Conservation (phyloP, 805 yeast species). For the Candida endomychidarum region DNA sequence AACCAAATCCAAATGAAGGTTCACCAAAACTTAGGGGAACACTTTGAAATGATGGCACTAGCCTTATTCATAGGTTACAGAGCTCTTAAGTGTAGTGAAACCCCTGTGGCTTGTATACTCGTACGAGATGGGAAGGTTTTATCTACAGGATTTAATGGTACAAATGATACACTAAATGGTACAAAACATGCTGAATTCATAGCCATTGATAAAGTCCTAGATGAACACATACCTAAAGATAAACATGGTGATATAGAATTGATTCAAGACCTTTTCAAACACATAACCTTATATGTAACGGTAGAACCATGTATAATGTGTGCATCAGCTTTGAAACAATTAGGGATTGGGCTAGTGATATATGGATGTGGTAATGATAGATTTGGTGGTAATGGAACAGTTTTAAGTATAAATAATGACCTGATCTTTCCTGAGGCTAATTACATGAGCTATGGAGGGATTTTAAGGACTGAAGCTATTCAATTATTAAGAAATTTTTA, state of each 20-base stretch:
- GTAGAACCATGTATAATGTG: slow-evolving; percentile 99
- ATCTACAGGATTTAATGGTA: slow-evolving; percentile 80
- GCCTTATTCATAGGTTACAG: slow-evolving; percentile 39
- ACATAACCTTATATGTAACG: slow-evolving; percentile 79
- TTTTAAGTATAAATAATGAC: slow-evolving; percentile 48
- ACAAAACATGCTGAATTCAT: slow-evolving; percentile 91
- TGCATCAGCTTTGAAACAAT: slow-evolving; percentile 84
- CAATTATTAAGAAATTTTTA: slow-evolving; percentile 80
- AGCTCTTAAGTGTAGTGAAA: slow-evolving; percentile 36
- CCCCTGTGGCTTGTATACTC: slow-evolving; percentile 44
- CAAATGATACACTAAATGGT: slow-evolving; percentile 82
- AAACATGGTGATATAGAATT: slow-evolving; percentile 15
- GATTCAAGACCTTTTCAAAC: slow-evolving; percentile 42
- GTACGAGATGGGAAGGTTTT: slow-evolving; percentile 46
- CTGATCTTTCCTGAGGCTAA: slow-evolving; percentile 16
- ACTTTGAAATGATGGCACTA: slow-evolving; percentile 28
- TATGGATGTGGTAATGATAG: slow-evolving; percentile 95
- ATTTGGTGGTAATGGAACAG: slow-evolving; percentile 96
- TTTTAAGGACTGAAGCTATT: slow-evolving; percentile 79
- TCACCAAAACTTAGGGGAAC: not conserved
- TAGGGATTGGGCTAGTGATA: slow-evolving; percentile 68
- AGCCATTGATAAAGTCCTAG: slow-evolving; percentile 47
- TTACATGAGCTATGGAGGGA: slow-evolving; percentile 72
- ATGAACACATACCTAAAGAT: slow-evolving; percentile 17
- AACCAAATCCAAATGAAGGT: too few relatives aligned